Percentiles rank a stretch among this genome's conserved stretches.
Evolutionary conservation across 78 protist species (phyloP).

Genomic region (Dictyostelium purpureum): DNA sequence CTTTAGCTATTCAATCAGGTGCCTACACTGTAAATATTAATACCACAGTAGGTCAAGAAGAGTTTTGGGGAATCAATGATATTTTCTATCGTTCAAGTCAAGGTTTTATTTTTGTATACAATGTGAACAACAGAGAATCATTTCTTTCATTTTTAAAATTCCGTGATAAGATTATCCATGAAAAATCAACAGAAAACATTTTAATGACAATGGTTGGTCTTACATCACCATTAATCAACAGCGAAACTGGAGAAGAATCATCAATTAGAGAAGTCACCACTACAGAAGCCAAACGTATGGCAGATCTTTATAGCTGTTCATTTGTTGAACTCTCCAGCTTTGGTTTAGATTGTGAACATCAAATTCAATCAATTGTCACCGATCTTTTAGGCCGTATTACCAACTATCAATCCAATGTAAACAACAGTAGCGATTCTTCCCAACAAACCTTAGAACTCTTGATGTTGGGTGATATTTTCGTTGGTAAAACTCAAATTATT

Average conservation of each 20-base stretch:
- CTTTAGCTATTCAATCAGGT: conserved; percentile 39
- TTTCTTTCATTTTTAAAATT: conserved; percentile 13
- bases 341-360: conserved; percentile 8
- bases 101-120: conserved; percentile 65
- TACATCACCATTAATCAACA: background rate
- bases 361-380: background rate
- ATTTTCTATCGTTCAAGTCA: conserved; percentile 36
- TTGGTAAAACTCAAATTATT: conserved; percentile 56
- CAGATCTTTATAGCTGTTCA: conserved; percentile 42
- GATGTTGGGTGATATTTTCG: conserved; percentile 56
- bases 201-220: conserved; percentile 67
- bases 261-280: conserved; percentile 24
- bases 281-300: conserved; percentile 58
- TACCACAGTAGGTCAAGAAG: conserved; percentile 56
- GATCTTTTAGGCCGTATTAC: conserved; percentile 50
- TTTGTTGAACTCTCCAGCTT: conserved; percentile 22
- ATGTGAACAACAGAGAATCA: conserved; percentile 45
- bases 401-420: background rate
- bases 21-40: conserved; percentile 56
- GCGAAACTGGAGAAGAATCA: background rate
- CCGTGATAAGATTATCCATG: conserved; percentile 58
- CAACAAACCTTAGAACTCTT: background rate
- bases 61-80: conserved; percentile 75
- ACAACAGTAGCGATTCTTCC: background rate
- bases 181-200: conserved; percentile 24